Evolutionary conservation across 2,329 filamentous ascomycete species (phyloP), one percentile per base, ranked within the genome.

Genomic region (Trichoderma sp.): DNA sequence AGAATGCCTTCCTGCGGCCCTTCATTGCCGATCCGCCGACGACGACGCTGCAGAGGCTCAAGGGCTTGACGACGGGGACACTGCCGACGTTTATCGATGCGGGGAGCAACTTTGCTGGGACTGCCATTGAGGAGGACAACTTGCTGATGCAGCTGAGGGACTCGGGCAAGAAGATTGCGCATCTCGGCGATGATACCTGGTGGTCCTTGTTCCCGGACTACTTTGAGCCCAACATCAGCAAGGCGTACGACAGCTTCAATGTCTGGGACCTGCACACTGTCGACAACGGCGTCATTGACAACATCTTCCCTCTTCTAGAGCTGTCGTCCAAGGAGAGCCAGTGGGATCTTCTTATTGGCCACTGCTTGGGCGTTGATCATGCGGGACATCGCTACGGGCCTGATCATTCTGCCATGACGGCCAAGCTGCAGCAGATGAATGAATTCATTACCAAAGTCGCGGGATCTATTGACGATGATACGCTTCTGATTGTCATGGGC

Each of bases 101-200:
- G 12, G 95, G 95, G 0, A 97, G 92, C 70, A 99, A 94, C 79
- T 99, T 99, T 78, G 93, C 93, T 0, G 95, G 95, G 2, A 97
- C 92, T 3, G 92, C 92, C 6, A 97, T 99, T 73, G 94, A 97
- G 67, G 95, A 99, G 82, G 95, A 99, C 77, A 83, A 96, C 81
- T 72, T 90, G 80, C 75, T 91, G 80, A 80, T 89, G 84, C 79
- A 97, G 79, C 77, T 91, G 82, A 77, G 84, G 78, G 76, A 90
- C 81, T 79, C 88, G 80, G 75, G 87, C 78, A 81, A 93, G 83
- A 92, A 86, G 71, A 87, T 99, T 72, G 95, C 94, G 6, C 96
- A 99, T 75, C 82, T 99, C 42, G 95, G 95, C n/a, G 95, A 99
- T 77, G 94, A 99, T 79, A 99, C 95, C 5, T 99, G 95, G 95